Evolutionary conservation across 352 stramenopile species (phyloP), one percentile per base, ranked within the genome.

Genomic region (Pilasporangium apinafurcum): DNA sequence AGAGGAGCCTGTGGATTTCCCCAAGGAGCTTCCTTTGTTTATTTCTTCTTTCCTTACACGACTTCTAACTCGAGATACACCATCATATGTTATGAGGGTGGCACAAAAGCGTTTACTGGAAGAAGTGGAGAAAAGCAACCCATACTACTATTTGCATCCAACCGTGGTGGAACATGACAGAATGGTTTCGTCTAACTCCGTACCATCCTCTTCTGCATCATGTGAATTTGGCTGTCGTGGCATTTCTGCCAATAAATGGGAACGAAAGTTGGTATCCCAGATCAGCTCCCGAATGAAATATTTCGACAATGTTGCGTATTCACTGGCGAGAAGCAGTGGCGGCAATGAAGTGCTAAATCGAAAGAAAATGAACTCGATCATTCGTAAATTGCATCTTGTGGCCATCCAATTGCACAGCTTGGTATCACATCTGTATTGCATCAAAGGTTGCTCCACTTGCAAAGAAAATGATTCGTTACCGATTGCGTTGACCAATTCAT

Each of bases 361-460:
- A 18, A 86, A 86, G 60, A 89, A 89, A 44, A 74, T 86, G 61
- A 89, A 89, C 53, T 86, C 77, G 16, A 86, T 78, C 14, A 85
- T 89, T 25, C 74, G 77, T 4, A 89, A 89, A 42, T 45, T 89
- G 18, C 77, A 89, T 48, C 57, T 89, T 12, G 74, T 89, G 25
- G 77, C 74, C 0, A 81, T 89, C 38, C 77, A 89, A 40, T 32
- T 90, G 9, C 77, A 90, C 43, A 84, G 71, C 13, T 46, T 89
- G 5, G 59, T 89, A 8, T 81, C 67, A 1, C 74, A 89, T 44
- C 25, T 89, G 7, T 86, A 83, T 53, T 86, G 77, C 35, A 29
- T 86, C 1, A 75, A 78, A 29, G 68, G 65, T 0, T 48, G 64
- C 16, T 34, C 43, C 0, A 59, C 49, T n/a, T 89, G 77, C 55